Evolutionary conservation across 2,329 filamentous ascomycete species (phyloP).

Genomic region (Venturia effusa): DNA sequence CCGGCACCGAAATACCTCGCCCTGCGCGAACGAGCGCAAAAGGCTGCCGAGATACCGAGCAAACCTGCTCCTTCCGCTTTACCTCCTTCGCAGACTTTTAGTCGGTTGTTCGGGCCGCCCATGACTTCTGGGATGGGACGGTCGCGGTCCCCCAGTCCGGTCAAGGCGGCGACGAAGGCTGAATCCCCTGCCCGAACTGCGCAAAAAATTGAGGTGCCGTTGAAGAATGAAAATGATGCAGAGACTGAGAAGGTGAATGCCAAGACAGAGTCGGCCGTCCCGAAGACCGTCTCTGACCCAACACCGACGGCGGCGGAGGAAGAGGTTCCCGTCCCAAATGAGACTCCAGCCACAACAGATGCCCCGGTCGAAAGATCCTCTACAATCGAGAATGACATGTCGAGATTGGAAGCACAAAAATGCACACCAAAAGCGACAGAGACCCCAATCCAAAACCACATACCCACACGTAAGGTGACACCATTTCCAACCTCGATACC

Average conservation of each 20-base stretch:
- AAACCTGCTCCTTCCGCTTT: not conserved
- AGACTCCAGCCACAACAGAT: too few species aligned
- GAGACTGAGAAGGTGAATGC: not conserved
- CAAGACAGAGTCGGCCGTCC: not conserved
- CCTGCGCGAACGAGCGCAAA: not conserved
- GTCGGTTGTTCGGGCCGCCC: not conserved
- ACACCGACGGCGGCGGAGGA: too few species aligned
- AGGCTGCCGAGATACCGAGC: not conserved
- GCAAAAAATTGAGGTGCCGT: not conserved
- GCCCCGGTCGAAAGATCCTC: not conserved
- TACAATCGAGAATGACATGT: too few species aligned
- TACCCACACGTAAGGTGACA: not conserved
- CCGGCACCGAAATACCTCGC: not conserved
- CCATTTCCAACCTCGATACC: not conserved
- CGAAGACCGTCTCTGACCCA: too few species aligned
- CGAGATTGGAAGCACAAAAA: too few species aligned
- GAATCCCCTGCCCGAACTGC: not conserved
- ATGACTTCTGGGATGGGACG: not conserved
- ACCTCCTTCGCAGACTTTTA: not conserved
- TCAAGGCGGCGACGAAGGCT: not conserved
- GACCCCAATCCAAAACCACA: not conserved
- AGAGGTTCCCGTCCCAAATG: too few species aligned
- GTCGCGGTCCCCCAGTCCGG: not conserved
- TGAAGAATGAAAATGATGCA: not conserved
- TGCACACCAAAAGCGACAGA: too few species aligned